Evolutionary conservation across 352 stramenopile genomes (phyloP), one percentile per base, ranked within the genome.

Genomic region (Globisporangium spinosum): DNA sequence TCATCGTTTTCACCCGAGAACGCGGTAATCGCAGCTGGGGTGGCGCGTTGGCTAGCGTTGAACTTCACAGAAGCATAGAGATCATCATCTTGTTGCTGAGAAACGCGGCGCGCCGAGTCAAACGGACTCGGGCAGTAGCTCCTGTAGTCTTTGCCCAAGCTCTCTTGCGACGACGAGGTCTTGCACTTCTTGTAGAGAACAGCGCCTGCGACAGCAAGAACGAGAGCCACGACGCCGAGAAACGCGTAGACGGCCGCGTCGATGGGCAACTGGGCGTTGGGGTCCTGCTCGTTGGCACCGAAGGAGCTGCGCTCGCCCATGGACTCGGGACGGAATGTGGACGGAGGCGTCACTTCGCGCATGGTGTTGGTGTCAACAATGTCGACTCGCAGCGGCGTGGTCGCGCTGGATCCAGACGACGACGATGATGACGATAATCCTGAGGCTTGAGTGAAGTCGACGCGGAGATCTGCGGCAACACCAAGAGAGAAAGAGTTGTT

Each of bases 81-180:
- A 10, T 13, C 59, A 1, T 43, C 15, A 22, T 17, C n/a, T 25
- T 56, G 49, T 9, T 56, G 49, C 25, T 35, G 40, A 27, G 15
- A 43, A 20, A 23, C 8, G 58, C n/a, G 23, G 6, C 40, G 34
- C 2, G 25, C 47, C n/a, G 59, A 35, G 40, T 53, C 25, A 9
- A 65, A 65, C 25, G 59, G 59, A 57, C 40, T 57, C 3, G 25
- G 40, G 17, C 20, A 40, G 43, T 65, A 65, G 59, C 59, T 54
- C 20, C n/a, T 35, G 25, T 57, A 65, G 40, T 57, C 25, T 25
- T 56, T 57, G 56, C 12, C n/a, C 3, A 22, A 20, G 56, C 3
- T 8, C 4, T 2, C 8, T 10, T 22, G 7, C n/a, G 3, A 8
- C 55, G 32, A 13, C 20, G 20, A 27, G 8, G 17, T 27, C 49